Conservation (phyloP, 768 basidiomycete genomes). For the Collybiopsis luxurians region DNA sequence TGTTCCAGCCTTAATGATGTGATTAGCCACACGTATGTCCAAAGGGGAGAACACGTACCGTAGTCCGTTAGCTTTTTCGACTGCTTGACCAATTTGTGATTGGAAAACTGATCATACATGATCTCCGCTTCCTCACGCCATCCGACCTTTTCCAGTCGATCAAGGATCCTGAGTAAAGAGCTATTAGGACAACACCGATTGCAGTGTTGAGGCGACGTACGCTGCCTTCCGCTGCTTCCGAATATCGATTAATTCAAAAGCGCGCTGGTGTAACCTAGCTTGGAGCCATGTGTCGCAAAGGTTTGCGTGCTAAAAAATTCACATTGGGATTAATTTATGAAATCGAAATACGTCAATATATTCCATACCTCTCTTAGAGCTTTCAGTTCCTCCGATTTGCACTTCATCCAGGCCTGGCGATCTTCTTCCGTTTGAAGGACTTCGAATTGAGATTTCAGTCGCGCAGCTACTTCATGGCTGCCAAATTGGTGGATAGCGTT, state of each 20-base stretch:
- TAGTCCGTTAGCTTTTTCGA: background rate
- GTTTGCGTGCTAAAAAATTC: background rate
- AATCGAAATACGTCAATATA: background rate
- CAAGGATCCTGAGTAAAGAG: background rate
- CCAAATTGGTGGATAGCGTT: background rate
- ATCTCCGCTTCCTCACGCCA: background rate
- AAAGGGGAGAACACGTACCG: background rate
- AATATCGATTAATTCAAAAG: background rate
- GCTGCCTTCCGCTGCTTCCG: background rate
- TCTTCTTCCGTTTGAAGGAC: background rate
- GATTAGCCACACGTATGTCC: no score
- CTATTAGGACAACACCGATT: background rate
- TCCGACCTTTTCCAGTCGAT: background rate
- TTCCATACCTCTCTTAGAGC: background rate
- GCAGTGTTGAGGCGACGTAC: background rate
- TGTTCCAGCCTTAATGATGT: background rate
- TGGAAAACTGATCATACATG: background rate
- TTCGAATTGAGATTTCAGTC: background rate
- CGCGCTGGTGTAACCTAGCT: background rate
- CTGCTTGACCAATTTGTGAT: background rate
- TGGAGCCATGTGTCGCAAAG: background rate
- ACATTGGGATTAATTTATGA: no score
- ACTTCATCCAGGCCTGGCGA: background rate
- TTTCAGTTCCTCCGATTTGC: background rate
- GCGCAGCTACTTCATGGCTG: background rate